These are phyloP conservation scores for Entamoeba dispar DNA, from an alignment of 208 protist species.

Conservation along the genomic window DNA sequence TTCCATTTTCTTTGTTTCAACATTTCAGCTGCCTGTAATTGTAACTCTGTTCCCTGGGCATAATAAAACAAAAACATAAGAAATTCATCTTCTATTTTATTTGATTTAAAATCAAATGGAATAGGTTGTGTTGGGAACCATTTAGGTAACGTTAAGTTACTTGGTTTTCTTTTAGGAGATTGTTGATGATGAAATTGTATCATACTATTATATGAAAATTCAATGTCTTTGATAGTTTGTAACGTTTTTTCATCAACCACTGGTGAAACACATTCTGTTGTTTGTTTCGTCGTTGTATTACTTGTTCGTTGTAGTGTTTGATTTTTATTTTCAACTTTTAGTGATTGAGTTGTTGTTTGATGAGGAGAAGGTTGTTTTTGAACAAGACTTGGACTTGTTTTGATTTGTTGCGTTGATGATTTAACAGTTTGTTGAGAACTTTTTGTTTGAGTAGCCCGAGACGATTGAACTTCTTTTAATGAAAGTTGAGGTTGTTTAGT, in stretches of 20 bases:
- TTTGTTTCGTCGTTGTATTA: no score
- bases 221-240: background rate
- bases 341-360: no score
- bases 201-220: background rate
- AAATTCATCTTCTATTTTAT: background rate
- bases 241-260: background rate
- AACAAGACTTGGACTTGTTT: no score
- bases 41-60: background rate
- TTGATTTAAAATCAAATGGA: background rate
- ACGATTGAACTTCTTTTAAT: no score
- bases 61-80: slow-evolving; percentile 7
- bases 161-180: background rate
- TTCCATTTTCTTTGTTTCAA: background rate
- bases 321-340: no score
- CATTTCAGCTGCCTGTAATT: background rate
- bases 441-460: no score
- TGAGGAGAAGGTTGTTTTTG: no score
- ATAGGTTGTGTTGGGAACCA: background rate
- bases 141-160: background rate
- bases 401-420: no score
- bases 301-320: no score
- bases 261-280: background rate
- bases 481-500: no score
- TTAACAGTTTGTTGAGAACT: no score
- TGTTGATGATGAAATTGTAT: background rate